Evolutionary conservation across 2,329 filamentous ascomycete species (phyloP).

Genomic region (Aschersonia sp.): DNA sequence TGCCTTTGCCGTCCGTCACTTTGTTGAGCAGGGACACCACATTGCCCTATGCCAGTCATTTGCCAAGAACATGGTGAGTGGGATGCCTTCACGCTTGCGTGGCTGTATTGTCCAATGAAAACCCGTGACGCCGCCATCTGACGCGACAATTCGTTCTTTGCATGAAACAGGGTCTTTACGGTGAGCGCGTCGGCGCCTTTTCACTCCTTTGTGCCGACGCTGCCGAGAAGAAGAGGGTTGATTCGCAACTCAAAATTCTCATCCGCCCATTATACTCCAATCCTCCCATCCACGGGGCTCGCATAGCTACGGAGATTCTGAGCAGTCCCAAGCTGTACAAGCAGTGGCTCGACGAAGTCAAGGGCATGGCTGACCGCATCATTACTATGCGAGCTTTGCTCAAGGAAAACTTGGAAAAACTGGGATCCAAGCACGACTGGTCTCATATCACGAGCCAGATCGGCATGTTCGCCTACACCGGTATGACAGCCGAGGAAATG

Average conservation of each 20-base stretch:
- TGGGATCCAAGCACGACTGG: slow-evolving; percentile 96
- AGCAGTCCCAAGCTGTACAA: slow-evolving; percentile 73
- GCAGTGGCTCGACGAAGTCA: slow-evolving; percentile 94
- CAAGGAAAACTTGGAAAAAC: slow-evolving; percentile 86
- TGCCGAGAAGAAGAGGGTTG: slow-evolving; percentile 89
- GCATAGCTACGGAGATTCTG: slow-evolving; percentile 84
- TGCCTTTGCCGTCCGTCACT: slow-evolving; percentile 86
- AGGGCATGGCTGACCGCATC: slow-evolving; percentile 98
- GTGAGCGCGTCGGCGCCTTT: slow-evolving; percentile 95
- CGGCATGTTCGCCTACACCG: slow-evolving; percentile 99
- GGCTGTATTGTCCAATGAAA: neutral
- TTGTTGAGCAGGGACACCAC: slow-evolving; percentile 83
- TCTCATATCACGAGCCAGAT: slow-evolving; percentile 98
- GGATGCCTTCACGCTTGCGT: neutral
- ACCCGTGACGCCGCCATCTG: neutral
- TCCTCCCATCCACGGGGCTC: slow-evolving; percentile 90
- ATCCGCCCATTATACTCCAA: slow-evolving; percentile 97
- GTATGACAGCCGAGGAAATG: slow-evolving; percentile 84
- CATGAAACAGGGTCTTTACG: slow-evolving; percentile 66
- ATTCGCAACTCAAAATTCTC: slow-evolving; percentile 96
- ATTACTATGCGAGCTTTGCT: slow-evolving; percentile 94
- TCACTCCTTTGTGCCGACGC: slow-evolving; percentile 73
- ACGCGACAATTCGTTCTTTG: neutral
- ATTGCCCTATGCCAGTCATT: slow-evolving; percentile 85
- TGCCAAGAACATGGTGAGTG: slow-evolving; percentile 91